Percentiles rank a stretch among this genome's conserved stretches.
These are phyloP conservation scores for Mycena vitilis DNA, from an alignment of 768 basidiomycete species.

Conservation along the genomic window DNA sequence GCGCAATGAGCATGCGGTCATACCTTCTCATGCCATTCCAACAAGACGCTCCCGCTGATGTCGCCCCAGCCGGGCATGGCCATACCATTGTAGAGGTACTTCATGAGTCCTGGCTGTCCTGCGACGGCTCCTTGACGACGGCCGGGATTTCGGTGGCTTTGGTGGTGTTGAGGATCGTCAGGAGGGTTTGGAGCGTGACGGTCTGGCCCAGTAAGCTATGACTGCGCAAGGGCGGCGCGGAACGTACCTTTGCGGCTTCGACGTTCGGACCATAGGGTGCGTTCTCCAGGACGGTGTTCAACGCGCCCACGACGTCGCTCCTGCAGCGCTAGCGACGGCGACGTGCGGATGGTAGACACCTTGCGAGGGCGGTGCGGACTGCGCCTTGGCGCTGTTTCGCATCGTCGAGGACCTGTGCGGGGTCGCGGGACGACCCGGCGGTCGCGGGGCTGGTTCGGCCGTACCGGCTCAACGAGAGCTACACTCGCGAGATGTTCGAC, in stretches of 20 bases:
- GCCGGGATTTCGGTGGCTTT: conserved; percentile 87
- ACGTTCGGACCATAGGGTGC: conserved; percentile 91
- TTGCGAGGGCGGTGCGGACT: conserved; percentile 80
- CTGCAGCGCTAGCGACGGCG: conserved; percentile 51
- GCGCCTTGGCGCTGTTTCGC: conserved; percentile 79
- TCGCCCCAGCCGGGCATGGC: conserved; percentile 71
- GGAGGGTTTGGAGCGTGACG: conserved; percentile 80
- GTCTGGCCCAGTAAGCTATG: conserved; percentile 57
- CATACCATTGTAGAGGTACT: conserved; percentile 99
- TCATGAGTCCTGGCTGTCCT: conserved; percentile 94
- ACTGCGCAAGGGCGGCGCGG: conserved; percentile 30
- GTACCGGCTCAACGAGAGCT: conserved; percentile 34
- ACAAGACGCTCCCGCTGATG: conserved; percentile 66
- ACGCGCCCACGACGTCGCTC: conserved; percentile 80
- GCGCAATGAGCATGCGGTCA: conserved; percentile 34
- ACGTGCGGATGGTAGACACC: conserved; percentile 52
- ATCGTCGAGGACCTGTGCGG: conserved; percentile 78
- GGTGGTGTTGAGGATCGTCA: conserved; percentile 94
- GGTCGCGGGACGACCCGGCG: conserved; percentile 57
- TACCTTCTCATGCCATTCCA: conserved; percentile 98
- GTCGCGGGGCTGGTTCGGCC: conserved; percentile 33
- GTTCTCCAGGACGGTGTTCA: conserved; percentile 76
- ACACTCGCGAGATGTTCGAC: conserved; percentile 34
- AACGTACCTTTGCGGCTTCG: conserved; percentile 91
- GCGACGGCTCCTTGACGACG: conserved; percentile 77